Base-by-base conservation (phyloP, 1,284 basidiomycete genomes). In the Apiotrichum sp. region DNA sequence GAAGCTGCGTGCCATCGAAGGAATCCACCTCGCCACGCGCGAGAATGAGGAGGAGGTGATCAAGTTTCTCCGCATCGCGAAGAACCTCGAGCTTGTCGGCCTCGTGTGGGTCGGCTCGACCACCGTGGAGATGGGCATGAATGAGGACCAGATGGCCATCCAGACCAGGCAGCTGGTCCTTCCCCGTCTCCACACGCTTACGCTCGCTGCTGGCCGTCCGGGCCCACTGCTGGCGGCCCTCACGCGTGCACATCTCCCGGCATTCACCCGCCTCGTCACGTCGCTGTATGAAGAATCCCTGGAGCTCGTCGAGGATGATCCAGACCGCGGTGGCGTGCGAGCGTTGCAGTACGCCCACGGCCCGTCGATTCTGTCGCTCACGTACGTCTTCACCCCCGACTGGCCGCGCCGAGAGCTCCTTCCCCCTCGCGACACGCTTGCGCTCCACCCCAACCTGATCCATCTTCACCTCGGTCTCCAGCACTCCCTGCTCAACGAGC, bases 321-420 rank as follows among this genome's bases (percentile, higher is more conserved):
- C 56, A 5, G 35, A 44, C 16, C 59, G 47, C 33, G 59, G 59
- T 16, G 59, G 56, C 14, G 46, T 84, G 86, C 3, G 88, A 85
- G 77, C 76, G 16, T 83, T 93, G 64, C 84, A 90, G 49, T 66
- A 76, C 2, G 71, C 73, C 1, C 88, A 91, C 64, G 88, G 89
- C 1, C 53, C 67, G 38, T 73, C 73, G 10, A 80, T 92, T 47
- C 78, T 77, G 8, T 85, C 84, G 0, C 79, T 91, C 2, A 80
- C 85, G 38, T 79, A 89, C 51, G 53, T 57, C 43, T 46, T 54
- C 2, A 53, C 57, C 2, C 85, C 85, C 1, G 80, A 81, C 42
- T 89, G 86, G 84, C 88, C 86, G 1, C 83, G 82, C 3, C 77
- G 78, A 43, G 78, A 83, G 49, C 80, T 84, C 14, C 84, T 85